These are phyloP conservation scores for Zygosaccharomyces pseudobailii DNA, from an alignment of 1,139 yeast species.

Conservation along the genomic window DNA sequence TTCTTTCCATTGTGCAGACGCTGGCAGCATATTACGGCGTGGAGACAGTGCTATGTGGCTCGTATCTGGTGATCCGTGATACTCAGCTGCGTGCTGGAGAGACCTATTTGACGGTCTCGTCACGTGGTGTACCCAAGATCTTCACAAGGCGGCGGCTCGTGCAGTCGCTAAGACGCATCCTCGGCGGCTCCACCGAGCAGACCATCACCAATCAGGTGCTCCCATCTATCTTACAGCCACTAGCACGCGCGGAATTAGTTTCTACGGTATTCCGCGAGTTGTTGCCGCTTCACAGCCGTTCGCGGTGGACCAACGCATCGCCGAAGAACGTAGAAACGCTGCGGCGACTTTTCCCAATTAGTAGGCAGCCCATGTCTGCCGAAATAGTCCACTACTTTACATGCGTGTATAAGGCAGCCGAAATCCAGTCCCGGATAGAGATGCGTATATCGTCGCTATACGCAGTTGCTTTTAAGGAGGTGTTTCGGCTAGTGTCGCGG, in stretches of 20 bases:
- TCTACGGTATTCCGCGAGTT: constrained; percentile 17
- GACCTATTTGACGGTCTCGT: constrained; percentile 19
- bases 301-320: constrained; percentile 13
- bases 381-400: constrained; percentile 10
- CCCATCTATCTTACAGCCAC: constrained; percentile 16
- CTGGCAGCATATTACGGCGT: constrained; percentile 18
- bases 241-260: constrained; percentile 11
- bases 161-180: constrained; percentile 15
- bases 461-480: constrained; percentile 9
- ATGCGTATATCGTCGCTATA: constrained; percentile 8
- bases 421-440: constrained; percentile 6
- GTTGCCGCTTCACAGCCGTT: constrained; percentile 15
- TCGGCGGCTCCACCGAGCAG: constrained; percentile 11
- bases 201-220: constrained; percentile 11
- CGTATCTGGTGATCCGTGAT: constrained; percentile 23
- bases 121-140: constrained; percentile 16
- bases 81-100: constrained; percentile 14
- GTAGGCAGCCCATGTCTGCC: constrained; percentile 9
- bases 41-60: constrained; percentile 17
- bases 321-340: constrained; percentile 8
- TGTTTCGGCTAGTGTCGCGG: constrained; percentile 8
- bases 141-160: constrained; percentile 16
- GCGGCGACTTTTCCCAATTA: constrained; percentile 6
- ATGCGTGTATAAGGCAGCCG: constrained; percentile 11
- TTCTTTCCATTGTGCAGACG: constrained; percentile 25